phyloP scores from a whole-genome alignment of 2,329 filamentous ascomycete genomes.

The Clonostachys solani region DNA sequence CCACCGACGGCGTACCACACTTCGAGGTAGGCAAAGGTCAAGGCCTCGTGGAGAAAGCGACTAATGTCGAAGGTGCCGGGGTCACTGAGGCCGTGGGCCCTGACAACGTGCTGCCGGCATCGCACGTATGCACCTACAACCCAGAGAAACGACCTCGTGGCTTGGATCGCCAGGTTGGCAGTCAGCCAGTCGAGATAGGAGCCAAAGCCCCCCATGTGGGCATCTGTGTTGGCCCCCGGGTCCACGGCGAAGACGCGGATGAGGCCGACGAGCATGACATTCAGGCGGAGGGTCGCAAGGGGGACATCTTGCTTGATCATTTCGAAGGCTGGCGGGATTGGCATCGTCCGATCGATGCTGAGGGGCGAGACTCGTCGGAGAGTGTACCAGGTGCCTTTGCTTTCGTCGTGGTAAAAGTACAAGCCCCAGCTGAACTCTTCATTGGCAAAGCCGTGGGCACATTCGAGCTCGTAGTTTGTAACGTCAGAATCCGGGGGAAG shows the following conservation, averaged over 20 bases:
- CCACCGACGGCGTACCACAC: slow-evolving; percentile 15
- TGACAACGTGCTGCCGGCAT: slow-evolving; percentile 14
- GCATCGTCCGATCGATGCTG: background rate
- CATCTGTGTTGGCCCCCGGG: slow-evolving; percentile 2
- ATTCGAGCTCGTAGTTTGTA: slow-evolving; percentile 10
- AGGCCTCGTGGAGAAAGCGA: slow-evolving; percentile 16
- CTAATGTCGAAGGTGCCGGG: slow-evolving; percentile 15
- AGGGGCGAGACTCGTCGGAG: background rate
- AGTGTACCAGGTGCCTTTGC: slow-evolving; percentile 18
- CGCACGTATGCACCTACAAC: slow-evolving; percentile 18
- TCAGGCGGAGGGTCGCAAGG: slow-evolving; percentile 9
- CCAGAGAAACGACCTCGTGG: slow-evolving; percentile 20
- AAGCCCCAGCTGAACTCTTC: slow-evolving; percentile 30
- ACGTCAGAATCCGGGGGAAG: slow-evolving; percentile 6
- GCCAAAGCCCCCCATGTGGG: too few relatives aligned
- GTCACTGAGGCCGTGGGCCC: slow-evolving; percentile 5
- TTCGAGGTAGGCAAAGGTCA: slow-evolving; percentile 21
- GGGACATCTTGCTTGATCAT: background rate
- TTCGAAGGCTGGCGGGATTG: background rate
- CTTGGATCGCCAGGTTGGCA: slow-evolving; percentile 10
- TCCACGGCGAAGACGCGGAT: slow-evolving; percentile 17
- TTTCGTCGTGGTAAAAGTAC: slow-evolving; percentile 21
- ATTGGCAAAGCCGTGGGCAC: slow-evolving; percentile 9
- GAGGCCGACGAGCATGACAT: slow-evolving; percentile 20
- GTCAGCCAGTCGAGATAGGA: slow-evolving; percentile 21